A percentile compares a stretch with the other conserved stretches of the same genome.
Conservation (phyloP, 148 eudicot genomes). For the Chenopodium quinoa region DNA sequence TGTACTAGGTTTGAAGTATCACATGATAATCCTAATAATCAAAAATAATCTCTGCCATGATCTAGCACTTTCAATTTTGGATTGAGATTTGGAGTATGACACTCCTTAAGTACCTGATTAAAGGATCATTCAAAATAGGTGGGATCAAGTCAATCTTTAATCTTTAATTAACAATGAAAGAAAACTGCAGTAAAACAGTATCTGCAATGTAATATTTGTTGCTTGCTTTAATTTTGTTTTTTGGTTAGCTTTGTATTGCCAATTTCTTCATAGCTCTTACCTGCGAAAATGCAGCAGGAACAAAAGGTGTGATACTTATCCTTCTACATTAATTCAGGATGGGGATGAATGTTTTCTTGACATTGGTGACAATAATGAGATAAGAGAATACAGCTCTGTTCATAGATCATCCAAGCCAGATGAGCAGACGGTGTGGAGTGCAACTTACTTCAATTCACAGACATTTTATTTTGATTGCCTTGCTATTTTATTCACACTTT, state of each 20-base stretch:
- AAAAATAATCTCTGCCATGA: not conserved
- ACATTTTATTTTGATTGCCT: not conserved
- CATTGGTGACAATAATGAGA: slow-evolving; percentile 90
- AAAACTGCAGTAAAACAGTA: not conserved
- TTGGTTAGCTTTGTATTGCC: not conserved
- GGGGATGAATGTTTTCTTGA: slow-evolving; percentile 82
- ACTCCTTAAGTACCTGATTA: not conserved
- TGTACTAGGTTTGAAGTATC: not conserved
- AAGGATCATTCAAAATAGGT: not conserved
- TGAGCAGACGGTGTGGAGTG: slow-evolving; percentile 64
- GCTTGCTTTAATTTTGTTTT: not conserved
- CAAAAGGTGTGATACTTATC: not conserved
- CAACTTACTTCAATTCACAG: not conserved
- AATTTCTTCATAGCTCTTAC: slow-evolving; percentile 9
- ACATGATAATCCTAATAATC: not conserved
- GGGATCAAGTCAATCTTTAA: not conserved
- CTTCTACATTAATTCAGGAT: slow-evolving; percentile 41
- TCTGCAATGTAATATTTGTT: not conserved
- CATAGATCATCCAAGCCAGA: slow-evolving; percentile 81
- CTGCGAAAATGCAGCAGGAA: not conserved
- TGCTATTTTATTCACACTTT: slow-evolving; percentile 5
- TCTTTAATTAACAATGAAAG: not conserved
- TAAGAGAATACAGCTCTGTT: slow-evolving; percentile 82
- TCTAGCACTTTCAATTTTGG: no score
- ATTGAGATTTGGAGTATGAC: no score